Base-by-base conservation (phyloP, 2,329 filamentous ascomycete genomes). In the Fusarium sororula region DNA sequence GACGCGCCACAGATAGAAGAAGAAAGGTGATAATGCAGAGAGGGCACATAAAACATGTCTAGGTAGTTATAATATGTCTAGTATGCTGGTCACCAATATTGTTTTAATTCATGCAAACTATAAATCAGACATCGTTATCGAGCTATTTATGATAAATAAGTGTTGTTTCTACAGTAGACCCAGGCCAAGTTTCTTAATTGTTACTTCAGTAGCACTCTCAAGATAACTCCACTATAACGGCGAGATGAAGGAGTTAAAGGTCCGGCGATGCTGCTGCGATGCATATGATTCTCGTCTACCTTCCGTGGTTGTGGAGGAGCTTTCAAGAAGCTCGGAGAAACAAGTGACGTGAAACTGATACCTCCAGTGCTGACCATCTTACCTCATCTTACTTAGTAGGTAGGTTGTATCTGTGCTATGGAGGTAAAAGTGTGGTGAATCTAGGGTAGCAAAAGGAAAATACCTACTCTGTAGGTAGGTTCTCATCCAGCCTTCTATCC, bases 401-500 rank as follows among this genome's bases (percentile, higher is more conserved):
- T 17, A 42, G 39, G 22, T 17, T 26, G 12, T 50, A 30, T 68
- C 35, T 41, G 38, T 26, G 14, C 9, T 35, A 35, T 35, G 32
- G 14, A 50, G 53, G 22, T n/a, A 24, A 18, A 18, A 22, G 12
- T 17, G 28, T 20, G 32, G 20, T 51, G 35, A 28, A 35, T 51
- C 38, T 67, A 62, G 63, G 51, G 57, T 68, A 58, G 41, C 26
- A 30, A 51, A 10, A 28, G 14, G 12, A 35, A 37, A 26, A 58
- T 10, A 37, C 28, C 48, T 48, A n/a, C n/a, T n/a, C n/a, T n/a
- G n/a, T 24, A 32, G 28, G 28, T 50, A 24, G 28, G 15, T 32
- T 32, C 18, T 53, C n/a, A 24, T 61, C 60, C 24, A 37, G 41
- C 51, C 72, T 68, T 32, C 54, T 58, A 41, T 68, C 76, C 76